Evolutionary conservation across 208 protist species (phyloP).

Genomic region (Leishmania guyanensis): DNA sequence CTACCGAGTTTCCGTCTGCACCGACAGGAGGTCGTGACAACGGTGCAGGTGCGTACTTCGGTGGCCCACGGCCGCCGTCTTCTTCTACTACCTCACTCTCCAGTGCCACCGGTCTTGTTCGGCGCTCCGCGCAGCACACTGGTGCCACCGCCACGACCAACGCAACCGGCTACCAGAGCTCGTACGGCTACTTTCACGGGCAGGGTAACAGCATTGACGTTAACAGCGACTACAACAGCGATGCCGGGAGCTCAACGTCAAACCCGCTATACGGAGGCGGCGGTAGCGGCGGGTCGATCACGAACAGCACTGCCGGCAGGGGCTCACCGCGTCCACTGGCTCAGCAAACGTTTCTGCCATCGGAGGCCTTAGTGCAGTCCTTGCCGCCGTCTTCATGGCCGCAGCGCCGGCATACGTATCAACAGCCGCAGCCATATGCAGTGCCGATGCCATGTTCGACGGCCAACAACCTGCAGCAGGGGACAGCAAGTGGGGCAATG

Average conservation of each 20-base stretch:
- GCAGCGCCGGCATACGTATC: background rate
- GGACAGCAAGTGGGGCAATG: background rate
- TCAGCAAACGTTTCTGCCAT: conserved; percentile 21
- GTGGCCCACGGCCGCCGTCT: background rate
- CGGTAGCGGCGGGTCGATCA: background rate
- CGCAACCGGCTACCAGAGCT: conserved; percentile 11
- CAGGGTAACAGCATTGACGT: conserved; percentile 43
- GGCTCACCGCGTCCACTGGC: conserved; percentile 14
- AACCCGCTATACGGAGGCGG: conserved; percentile 16
- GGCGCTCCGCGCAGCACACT: conserved; percentile 28
- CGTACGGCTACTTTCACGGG: conserved; percentile 55
- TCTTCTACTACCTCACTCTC: conserved; percentile 5
- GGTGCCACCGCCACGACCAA: background rate
- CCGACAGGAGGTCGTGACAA: background rate
- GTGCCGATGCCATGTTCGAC: conserved; percentile 16
- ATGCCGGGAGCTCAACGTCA: conserved; percentile 33
- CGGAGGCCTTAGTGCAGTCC: conserved; percentile 11
- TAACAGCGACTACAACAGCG: conserved; percentile 50
- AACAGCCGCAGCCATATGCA: conserved; percentile 25
- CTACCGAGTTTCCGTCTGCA: conserved; percentile 21
- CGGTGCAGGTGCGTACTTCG: conserved; percentile 21
- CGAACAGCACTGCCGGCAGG: conserved; percentile 16
- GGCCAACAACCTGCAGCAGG: conserved; percentile 3
- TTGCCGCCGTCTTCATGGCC: background rate
- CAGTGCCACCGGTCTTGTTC: conserved; percentile 34